phyloP scores from a whole-genome alignment of 2,329 filamentous ascomycete genomes.

The Blastomyces parvus region DNA sequence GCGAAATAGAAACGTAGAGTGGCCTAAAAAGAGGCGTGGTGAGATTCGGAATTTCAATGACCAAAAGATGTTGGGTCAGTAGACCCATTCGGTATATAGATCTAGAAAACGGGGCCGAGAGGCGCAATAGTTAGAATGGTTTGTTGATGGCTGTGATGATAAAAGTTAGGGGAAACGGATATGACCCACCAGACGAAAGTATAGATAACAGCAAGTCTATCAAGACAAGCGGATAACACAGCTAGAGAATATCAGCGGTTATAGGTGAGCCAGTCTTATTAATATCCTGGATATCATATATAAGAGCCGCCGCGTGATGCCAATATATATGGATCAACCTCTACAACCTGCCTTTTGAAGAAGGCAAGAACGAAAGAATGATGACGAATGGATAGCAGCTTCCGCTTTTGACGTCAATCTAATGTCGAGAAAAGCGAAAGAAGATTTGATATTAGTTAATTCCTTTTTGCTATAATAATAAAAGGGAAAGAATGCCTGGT shows the following conservation, averaged over 20 bases:
- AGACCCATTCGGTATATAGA: conserved; percentile 5
- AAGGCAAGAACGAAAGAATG: neutral
- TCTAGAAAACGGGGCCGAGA: neutral
- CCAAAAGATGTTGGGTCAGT: conserved; percentile 2
- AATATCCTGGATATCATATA: neutral
- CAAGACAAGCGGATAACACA: neutral
- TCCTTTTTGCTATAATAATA: neutral
- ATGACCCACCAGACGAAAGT: conserved; percentile 2
- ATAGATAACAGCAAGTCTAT: neutral
- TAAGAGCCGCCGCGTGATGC: neutral
- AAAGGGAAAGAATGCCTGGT: neutral
- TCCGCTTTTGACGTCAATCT: neutral
- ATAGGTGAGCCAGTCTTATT: neutral
- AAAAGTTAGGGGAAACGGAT: neutral
- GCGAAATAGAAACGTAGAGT: conserved; percentile 4
- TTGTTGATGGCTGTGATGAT: neutral
- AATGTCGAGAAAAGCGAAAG: neutral
- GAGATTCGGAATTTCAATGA: neutral
- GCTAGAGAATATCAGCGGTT: neutral
- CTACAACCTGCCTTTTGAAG: neutral
- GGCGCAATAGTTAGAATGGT: neutral
- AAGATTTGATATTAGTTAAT: neutral
- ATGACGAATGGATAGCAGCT: neutral
- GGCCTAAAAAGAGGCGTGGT: conserved; percentile 4
- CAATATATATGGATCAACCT: neutral